These are phyloP conservation scores for Globisporangium acanthophoron DNA, from an alignment of 352 stramenopile genomes.

Conservation along the genomic window DNA sequence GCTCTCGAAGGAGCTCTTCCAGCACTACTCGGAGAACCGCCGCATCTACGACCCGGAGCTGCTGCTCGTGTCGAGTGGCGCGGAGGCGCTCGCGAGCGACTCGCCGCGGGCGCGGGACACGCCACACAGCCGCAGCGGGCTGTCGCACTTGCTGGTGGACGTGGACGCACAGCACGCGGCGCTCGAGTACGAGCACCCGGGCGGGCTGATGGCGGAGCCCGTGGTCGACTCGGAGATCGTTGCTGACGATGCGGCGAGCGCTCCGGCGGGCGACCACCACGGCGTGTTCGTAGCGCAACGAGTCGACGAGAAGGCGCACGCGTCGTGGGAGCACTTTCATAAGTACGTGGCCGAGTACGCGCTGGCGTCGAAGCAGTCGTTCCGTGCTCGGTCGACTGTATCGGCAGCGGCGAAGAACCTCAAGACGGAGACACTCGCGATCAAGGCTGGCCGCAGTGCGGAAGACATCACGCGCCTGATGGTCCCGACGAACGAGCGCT, in stretches of 20 bases:
- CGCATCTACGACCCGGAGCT: constrained; percentile 75
- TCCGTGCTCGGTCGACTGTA: constrained; percentile 70
- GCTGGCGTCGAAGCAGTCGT: constrained; percentile 51
- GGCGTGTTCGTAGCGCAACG: constrained; percentile 17
- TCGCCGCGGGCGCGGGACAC: background rate
- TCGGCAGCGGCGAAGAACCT: constrained; percentile 53
- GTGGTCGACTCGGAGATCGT: background rate
- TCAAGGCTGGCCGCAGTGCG: constrained; percentile 27
- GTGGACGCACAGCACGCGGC: background rate
- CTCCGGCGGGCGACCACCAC: background rate
- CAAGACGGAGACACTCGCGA: constrained; percentile 36
- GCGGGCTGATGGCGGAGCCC: background rate
- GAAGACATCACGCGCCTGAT: constrained; percentile 23
- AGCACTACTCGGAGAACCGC: constrained; percentile 75
- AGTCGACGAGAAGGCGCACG: constrained; percentile 40
- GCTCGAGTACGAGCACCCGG: background rate
- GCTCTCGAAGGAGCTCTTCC: constrained; percentile 62
- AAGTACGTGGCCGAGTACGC: constrained; percentile 51
- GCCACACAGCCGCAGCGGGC: background rate
- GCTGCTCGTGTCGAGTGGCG: constrained; percentile 17
- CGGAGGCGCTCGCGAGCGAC: background rate
- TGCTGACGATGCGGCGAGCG: background rate
- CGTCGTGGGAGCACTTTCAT: constrained; percentile 58
- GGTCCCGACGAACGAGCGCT: constrained; percentile 51
- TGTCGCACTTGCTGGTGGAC: constrained; percentile 12